These are phyloP conservation scores for Trichoderma orchidacearum DNA, from an alignment of 495 filamentous ascomycete genomes.

Conservation along the genomic window DNA sequence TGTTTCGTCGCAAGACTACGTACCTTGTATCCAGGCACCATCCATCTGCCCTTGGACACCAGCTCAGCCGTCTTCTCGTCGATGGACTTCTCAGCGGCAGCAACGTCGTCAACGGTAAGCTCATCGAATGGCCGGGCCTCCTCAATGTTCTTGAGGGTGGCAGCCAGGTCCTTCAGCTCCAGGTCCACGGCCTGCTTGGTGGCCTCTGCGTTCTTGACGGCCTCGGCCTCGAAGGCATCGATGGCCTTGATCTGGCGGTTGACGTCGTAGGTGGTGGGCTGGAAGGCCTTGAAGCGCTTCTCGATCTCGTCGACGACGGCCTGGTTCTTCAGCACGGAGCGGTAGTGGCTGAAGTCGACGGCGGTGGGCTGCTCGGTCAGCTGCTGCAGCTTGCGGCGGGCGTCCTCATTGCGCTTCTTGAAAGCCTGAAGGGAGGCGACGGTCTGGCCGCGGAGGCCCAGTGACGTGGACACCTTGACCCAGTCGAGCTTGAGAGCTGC, in stretches of 20 bases:
- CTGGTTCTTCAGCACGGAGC: slow-evolving; percentile 82
- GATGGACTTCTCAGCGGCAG: slow-evolving; percentile 82
- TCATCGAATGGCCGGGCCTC: slow-evolving; percentile 91
- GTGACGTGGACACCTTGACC: slow-evolving; percentile 76
- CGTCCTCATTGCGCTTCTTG: slow-evolving; percentile 99
- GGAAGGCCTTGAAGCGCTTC: slow-evolving; percentile 78
- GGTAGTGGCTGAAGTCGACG: slow-evolving; percentile 91
- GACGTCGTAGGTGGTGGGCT: slow-evolving; percentile 84
- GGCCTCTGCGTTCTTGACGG: slow-evolving; percentile 88
- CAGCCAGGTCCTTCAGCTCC: slow-evolving; percentile 82
- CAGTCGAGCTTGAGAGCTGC: slow-evolving; percentile 99
- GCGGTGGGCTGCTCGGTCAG: slow-evolving; percentile 67
- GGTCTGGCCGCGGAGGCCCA: slow-evolving; percentile 92
- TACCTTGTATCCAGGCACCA: slow-evolving; percentile 96
- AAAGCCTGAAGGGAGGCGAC: slow-evolving; percentile 79
- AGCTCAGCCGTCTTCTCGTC: slow-evolving; percentile 86
- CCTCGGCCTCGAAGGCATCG: slow-evolving; percentile 93
- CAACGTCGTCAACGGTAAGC: slow-evolving; percentile 97
- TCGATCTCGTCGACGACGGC: slow-evolving; percentile 92
- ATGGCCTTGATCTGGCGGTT: slow-evolving; percentile 89
- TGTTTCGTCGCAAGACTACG: slow-evolving; percentile 11
- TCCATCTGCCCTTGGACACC: slow-evolving; percentile 94
- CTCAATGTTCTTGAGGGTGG: slow-evolving; percentile 95
- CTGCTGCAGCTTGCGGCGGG: slow-evolving; percentile 74
- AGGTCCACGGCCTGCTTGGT: slow-evolving; percentile 90